These are phyloP conservation scores for Aspergillus oerlinghausenensis DNA, from an alignment of 2,329 filamentous ascomycete species.

Conservation along the genomic window DNA sequence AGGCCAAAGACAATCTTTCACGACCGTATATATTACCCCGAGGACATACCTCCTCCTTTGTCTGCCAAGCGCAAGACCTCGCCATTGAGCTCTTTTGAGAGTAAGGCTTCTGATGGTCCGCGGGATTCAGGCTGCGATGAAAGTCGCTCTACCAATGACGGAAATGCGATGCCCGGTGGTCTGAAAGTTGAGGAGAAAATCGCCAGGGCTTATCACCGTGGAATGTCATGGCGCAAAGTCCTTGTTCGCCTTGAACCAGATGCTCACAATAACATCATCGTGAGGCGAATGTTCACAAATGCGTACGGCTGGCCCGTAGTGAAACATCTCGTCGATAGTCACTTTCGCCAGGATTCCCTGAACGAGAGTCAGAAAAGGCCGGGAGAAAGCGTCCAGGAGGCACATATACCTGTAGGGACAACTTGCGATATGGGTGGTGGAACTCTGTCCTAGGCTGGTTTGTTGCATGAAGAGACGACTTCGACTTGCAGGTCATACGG, in stretches of 20 bases:
- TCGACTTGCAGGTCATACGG: background rate
- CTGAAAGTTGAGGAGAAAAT: constrained; percentile 98
- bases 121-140: constrained; percentile 8
- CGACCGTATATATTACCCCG: constrained; percentile 88
- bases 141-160: constrained; percentile 9
- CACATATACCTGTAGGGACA: constrained; percentile 53
- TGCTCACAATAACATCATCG: constrained; percentile 97
- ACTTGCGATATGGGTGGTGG: constrained; percentile 64
- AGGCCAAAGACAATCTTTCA: constrained; percentile 92
- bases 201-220: constrained; percentile 86
- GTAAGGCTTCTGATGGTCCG: constrained; percentile 13
- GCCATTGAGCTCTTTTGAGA: constrained; percentile 22
- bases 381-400: constrained; percentile 64
- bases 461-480: background rate
- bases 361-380: constrained; percentile 64
- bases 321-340: constrained; percentile 89
- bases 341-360: constrained; percentile 73
- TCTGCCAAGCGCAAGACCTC: constrained; percentile 40
- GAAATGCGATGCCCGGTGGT: constrained; percentile 25
- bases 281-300: constrained; percentile 93
- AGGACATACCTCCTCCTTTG: constrained; percentile 82
- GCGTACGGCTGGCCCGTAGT: constrained; percentile 97
- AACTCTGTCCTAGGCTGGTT: constrained; percentile 42
- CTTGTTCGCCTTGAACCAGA: constrained; percentile 93
- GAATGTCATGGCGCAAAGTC: constrained; percentile 92